Conservation (phyloP, 2,329 filamentous ascomycete genomes). For the Setomelanomma holmii region DNA sequence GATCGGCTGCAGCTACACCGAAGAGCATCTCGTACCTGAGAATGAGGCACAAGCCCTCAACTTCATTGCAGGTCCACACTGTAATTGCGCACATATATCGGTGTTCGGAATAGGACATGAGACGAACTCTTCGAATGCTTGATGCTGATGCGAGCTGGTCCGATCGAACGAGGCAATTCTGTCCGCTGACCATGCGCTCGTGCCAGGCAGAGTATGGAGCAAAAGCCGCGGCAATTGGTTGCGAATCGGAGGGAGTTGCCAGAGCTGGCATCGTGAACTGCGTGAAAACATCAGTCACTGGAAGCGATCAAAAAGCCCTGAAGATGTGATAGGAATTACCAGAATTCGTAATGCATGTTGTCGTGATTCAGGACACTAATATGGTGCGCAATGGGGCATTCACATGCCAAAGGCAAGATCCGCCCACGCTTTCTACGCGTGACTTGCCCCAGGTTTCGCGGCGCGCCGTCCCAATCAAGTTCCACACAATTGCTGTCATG, state of each 20-base stretch:
- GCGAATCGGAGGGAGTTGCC: slow-evolving; percentile 27
- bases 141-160: neutral
- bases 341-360: neutral
- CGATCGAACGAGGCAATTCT: slow-evolving; percentile 24
- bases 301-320: neutral
- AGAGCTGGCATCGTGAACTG: slow-evolving; percentile 13
- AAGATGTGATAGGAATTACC: neutral
- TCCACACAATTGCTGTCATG: slow-evolving; percentile 15
- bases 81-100: neutral
- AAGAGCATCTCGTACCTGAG: neutral
- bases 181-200: slow-evolving; percentile 22
- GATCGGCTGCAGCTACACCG: neutral
- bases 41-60: neutral
- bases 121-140: neutral
- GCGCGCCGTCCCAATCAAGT: slow-evolving; percentile 16
- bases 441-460: slow-evolving; percentile 27
- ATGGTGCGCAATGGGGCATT: slow-evolving; percentile 21
- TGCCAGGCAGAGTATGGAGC: slow-evolving; percentile 16
- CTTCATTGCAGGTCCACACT: too few species aligned
- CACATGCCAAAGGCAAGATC: slow-evolving; percentile 27
- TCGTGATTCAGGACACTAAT: slow-evolving; percentile 4
- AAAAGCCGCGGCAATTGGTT: slow-evolving; percentile 36
- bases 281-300: neutral
- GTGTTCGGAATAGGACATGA: neutral
- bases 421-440: slow-evolving; percentile 13